phyloP scores from a whole-genome alignment of 768 basidiomycete species.

The Mycena polygramma region DNA sequence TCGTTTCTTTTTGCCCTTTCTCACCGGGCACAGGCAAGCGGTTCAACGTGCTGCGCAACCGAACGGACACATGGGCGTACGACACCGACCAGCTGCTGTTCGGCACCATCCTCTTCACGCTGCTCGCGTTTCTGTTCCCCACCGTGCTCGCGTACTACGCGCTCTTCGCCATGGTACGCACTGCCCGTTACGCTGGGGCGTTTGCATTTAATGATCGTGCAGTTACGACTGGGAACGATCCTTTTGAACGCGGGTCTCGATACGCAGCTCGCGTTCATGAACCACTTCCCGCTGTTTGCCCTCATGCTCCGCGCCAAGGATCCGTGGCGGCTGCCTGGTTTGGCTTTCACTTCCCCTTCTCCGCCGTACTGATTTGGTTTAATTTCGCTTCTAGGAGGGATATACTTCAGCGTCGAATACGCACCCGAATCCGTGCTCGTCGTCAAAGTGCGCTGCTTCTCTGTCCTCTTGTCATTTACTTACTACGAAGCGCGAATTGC shows the following conservation, averaged over 20 bases:
- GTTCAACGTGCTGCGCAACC: slow-evolving; percentile 86
- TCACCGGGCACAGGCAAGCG: slow-evolving; percentile 76
- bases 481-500: neutral
- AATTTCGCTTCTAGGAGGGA: slow-evolving; percentile 42
- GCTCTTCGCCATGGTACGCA: slow-evolving; percentile 76
- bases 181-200: neutral
- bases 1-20: neutral
- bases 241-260: slow-evolving; percentile 73
- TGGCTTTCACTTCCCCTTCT: slow-evolving; percentile 24
- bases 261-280: slow-evolving; percentile 81
- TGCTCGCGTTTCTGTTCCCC: slow-evolving; percentile 84
- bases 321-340: slow-evolving; percentile 85
- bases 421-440: slow-evolving; percentile 44
- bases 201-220: too few species aligned
- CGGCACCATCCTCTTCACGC: slow-evolving; percentile 90
- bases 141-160: slow-evolving; percentile 90
- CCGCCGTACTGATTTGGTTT: neutral
- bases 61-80: slow-evolving; percentile 93
- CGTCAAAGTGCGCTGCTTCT: slow-evolving; percentile 46
- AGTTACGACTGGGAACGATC: slow-evolving; percentile 71
- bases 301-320: slow-evolving; percentile 89
- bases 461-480: neutral
- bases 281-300: slow-evolving; percentile 93
- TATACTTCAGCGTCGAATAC: slow-evolving; percentile 49
- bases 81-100: slow-evolving; percentile 95